Conservation (phyloP, 129 eudicot species). For the Flaveria sonorensis region DNA sequence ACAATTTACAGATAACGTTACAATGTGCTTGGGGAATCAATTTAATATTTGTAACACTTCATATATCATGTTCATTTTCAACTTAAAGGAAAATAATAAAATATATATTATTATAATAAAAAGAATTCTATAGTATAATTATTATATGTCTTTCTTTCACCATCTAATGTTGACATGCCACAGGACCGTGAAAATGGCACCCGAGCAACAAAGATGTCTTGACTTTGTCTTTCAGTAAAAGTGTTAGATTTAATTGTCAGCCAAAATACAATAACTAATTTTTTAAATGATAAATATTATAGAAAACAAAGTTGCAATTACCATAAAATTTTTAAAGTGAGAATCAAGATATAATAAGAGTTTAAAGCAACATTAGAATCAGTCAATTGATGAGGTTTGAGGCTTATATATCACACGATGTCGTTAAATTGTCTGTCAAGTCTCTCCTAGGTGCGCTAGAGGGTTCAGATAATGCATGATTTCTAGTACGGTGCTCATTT, state of each 20-base stretch:
- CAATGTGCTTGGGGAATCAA: too few species aligned
- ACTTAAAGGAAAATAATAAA: too few species aligned
- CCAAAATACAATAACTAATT: not conserved
- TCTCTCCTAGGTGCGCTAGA: not conserved
- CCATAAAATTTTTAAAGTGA: not conserved
- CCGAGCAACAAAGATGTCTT: constrained; percentile 19
- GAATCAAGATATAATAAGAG: too few species aligned
- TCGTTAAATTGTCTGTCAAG: too few species aligned
- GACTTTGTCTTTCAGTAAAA: constrained; percentile 21
- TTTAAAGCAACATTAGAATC: not conserved
- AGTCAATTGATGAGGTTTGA: not conserved
- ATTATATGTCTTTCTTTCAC: constrained; percentile 12
- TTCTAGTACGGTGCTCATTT: not conserved
- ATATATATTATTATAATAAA: not conserved
- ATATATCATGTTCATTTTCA: not conserved
- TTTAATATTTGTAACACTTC: too few species aligned
- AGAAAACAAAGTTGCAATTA: not conserved
- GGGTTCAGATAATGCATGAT: not conserved
- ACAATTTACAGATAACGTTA: too few species aligned
- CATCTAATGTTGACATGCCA: constrained; percentile 32
- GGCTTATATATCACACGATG: too few species aligned
- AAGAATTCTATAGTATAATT: not conserved
- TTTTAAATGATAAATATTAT: not conserved
- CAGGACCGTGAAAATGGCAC: constrained; percentile 31
- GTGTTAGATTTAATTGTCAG: not conserved